Conservation (phyloP, 169 alveolate genomes). For the Cryptosporidium bovis region DNA sequence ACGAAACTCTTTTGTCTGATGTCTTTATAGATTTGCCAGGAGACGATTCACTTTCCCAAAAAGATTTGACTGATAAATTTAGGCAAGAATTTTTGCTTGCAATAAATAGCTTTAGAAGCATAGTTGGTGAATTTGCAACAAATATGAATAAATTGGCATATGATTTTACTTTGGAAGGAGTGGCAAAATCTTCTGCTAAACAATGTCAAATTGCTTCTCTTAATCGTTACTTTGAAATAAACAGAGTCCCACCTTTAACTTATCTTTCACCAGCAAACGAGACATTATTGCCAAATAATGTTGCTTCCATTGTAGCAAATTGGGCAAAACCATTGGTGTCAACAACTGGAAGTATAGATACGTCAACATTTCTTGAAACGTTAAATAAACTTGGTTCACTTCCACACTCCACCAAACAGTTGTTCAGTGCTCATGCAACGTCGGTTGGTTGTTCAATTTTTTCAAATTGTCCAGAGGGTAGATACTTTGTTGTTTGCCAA, state of each 20-base stretch:
- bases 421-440: constrained; percentile 73
- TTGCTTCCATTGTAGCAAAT: constrained; percentile 62
- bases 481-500: constrained; percentile 69
- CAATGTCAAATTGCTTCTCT: constrained; percentile 69
- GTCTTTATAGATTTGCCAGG: constrained; percentile 61
- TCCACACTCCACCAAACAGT: constrained; percentile 38
- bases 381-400: constrained; percentile 27
- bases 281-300: constrained; percentile 66
- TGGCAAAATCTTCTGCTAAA: constrained; percentile 57
- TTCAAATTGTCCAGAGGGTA: constrained; percentile 65
- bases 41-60: constrained; percentile 28
- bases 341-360: constrained; percentile 41
- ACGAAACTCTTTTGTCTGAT: constrained; percentile 48
- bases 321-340: constrained; percentile 69
- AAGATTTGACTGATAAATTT: constrained; percentile 56
- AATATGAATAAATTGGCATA: constrained; percentile 68
- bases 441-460: constrained; percentile 68
- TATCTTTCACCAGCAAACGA: constrained; percentile 66
- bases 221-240: constrained; percentile 42
- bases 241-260: constrained; percentile 69
- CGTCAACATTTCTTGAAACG: constrained; percentile 13
- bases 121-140: constrained; percentile 66
- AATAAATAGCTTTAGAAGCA: constrained; percentile 64
- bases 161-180: constrained; percentile 64
- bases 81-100: constrained; percentile 72